Base-by-base conservation (phyloP, 129 eudicot species). In the Escallonia rubra region DNA sequence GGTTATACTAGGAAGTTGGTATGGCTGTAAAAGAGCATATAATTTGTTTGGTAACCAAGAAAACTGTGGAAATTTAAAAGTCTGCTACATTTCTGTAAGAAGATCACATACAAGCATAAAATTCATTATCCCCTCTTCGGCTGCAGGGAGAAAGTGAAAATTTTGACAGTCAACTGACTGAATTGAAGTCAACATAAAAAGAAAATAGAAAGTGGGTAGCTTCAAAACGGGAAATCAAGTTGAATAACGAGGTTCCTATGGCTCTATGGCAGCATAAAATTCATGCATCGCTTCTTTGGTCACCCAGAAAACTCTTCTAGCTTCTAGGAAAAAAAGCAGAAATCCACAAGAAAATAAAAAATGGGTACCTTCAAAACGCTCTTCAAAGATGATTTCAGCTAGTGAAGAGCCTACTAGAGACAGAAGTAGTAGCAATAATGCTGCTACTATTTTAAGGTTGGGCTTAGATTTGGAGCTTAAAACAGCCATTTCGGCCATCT, bases 341-440 rank as follows among this genome's bases (percentile, higher is more conserved):
- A 42, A 49, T 4, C 56, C 41, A n/a, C 57, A 44, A 54, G 58
- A 56, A 9, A 10, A 46, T 34, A 43, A 4, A 43, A 44, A 50
- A 64, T 3, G 7, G 8, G 4, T 81, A 92, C 98, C 98, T 13
- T 70, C 92, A 63, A 93, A 93, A n/a, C 90, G 86, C 81, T 93
- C 98, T 68, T 93, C 96, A 52, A 93, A 93, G 43, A 93, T 82
- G 77, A 89, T 80, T 60, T 93, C 98, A 50, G 87, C 76, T 43
- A 73, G 59, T n/a, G 85, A 80, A 43, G 68, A 65, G 59, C 44
- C 53, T 59, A 67, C 39, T 51, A 86, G 41, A 12, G 70, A 81
- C 6, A 83, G 34, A 4, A 73, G 23, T 12, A 85, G 72, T 3
- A 86, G 41, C 4, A 75, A 42, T 5, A 75, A 43, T n/a, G 79